Evolutionary conservation across 2,329 filamentous ascomycete genomes (phyloP), one percentile per base, ranked within the genome.

Genomic region (Claviceps digitariae): DNA sequence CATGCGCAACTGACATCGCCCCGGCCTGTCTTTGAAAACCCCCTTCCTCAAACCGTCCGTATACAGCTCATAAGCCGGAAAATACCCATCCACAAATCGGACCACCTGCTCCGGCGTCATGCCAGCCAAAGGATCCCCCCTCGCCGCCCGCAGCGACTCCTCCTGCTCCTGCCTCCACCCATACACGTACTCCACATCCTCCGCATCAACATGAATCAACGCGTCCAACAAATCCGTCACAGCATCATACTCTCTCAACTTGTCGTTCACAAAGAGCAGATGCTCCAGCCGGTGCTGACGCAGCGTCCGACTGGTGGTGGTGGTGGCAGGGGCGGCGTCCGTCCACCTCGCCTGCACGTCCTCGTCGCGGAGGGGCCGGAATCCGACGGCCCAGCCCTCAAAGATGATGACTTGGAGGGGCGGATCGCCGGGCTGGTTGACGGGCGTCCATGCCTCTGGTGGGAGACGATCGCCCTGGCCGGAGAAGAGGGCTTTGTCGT

Each of bases 351-450:
- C 65, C 29, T 75, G 73, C 4, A 79, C 65, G 5, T 76, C 73
- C n/a, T 70, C 64, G 0, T 75, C 67, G 31, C 70, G 61, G 13
- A 90, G 67, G 0, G 84, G 68, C 6, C 83, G 81, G 69, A 95
- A 95, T 2, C 89, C 90, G 13, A 95, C 82, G 66, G 86, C 93
- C 90, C 90, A 95, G 20, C 90, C 90, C 67, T 96, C 90, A 57
- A 95, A 83, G 51, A 95, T 79, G 23, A 95, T 76, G 7, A 91
- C 80, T 25, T 78, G 68, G 25, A 78, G 68, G n/a, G 67, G 72
- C 2, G 63, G 66, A 52, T 78, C 72, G 9, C 75, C 75, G 0
- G 67, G 69, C 47, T 65, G 69, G 58, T 81, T 81, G 55, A 84
- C 74, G 15, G 63, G 63, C 27, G 74, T 69, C 87, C 89, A 94